Conservation (phyloP, 495 filamentous ascomycete genomes). For the Cladorrhinum samala region DNA sequence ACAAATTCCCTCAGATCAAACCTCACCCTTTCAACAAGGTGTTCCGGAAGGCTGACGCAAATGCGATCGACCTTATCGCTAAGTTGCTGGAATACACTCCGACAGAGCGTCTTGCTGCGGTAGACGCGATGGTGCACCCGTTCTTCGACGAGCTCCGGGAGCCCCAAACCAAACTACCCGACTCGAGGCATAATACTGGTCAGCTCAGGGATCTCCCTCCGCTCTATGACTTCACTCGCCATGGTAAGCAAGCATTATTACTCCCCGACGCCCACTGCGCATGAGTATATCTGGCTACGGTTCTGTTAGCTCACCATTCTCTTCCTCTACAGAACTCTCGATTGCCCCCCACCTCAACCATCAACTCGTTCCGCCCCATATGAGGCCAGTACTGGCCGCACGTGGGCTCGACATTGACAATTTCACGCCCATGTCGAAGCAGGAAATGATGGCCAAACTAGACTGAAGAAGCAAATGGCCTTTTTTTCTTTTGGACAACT, state of each 20-base stretch:
- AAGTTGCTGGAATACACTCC: slow-evolving; percentile 93
- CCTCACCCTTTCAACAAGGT: slow-evolving; percentile 99
- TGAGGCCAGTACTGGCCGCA: slow-evolving; percentile 62
- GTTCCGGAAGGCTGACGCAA: slow-evolving; percentile 86
- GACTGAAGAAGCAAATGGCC: slow-evolving; percentile 56
- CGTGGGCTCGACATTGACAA: slow-evolving; percentile 89
- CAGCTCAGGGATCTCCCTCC: slow-evolving; percentile 70
- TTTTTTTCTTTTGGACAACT: slow-evolving; percentile 8
- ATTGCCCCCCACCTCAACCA: slow-evolving; percentile 83
- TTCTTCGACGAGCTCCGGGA: slow-evolving; percentile 98
- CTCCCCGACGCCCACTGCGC: slow-evolving; percentile 4
- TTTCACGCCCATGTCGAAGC: slow-evolving; percentile 80
- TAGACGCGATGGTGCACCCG: slow-evolving; percentile 96
- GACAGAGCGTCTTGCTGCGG: slow-evolving; percentile 85
- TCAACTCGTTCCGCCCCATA: slow-evolving; percentile 78
- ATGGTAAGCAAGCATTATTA: slow-evolving; percentile 62
- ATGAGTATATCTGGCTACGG: not conserved
- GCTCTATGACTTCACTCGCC: slow-evolving; percentile 88
- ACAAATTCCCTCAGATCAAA: slow-evolving; percentile 99
- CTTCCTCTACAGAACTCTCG: slow-evolving; percentile 67
- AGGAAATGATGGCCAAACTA: slow-evolving; percentile 95
- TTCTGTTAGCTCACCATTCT: not conserved
- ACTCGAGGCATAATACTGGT: slow-evolving; percentile 81
- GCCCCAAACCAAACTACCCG: slow-evolving; percentile 78
- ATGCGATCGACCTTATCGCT: slow-evolving; percentile 94